Conservation (phyloP, 495 filamentous ascomycete genomes). For the Penicillium malachiteum region DNA sequence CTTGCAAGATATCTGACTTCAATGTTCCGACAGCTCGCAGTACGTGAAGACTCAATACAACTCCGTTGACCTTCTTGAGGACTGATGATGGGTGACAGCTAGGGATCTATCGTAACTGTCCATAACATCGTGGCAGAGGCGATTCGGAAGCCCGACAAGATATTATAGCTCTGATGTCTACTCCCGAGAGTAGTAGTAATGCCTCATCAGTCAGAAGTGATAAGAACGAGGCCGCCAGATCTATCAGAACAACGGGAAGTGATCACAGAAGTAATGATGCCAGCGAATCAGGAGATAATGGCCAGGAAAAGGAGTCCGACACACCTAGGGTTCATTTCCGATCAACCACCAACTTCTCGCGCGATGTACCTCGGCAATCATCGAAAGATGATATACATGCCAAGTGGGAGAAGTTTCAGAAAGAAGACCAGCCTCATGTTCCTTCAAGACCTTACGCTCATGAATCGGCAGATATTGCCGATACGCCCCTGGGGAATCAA, state of each 20-base stretch:
- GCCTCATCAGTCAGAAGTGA: not conserved
- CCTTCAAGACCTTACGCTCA: conserved; percentile 11
- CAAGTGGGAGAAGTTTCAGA: conserved; percentile 5
- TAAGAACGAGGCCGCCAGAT: not conserved
- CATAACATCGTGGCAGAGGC: not conserved
- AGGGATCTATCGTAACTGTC: not conserved
- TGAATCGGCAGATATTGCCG: conserved; percentile 12
- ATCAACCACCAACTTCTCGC: conserved; percentile 3
- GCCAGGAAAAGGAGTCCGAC: not conserved
- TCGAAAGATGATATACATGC: not conserved
- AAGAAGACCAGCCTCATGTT: conserved; percentile 1
- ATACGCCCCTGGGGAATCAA: not conserved
- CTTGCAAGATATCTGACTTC: too few relatives aligned
- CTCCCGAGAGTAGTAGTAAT: not conserved
- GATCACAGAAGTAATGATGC: not conserved
- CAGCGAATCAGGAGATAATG: too few relatives aligned
- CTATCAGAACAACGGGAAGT: not conserved
- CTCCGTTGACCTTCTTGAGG: too few relatives aligned
- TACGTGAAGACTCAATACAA: too few relatives aligned
- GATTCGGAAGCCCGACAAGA: not conserved
- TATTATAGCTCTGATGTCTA: not conserved
- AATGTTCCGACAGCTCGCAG: too few relatives aligned
- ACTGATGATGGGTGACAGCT: too few relatives aligned
- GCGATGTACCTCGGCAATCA: not conserved
- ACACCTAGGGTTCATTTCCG: conserved; percentile 22